Evolutionary conservation across 192 early-diverging fungal species (phyloP).

Genomic region (Coemansia brasiliensis): DNA sequence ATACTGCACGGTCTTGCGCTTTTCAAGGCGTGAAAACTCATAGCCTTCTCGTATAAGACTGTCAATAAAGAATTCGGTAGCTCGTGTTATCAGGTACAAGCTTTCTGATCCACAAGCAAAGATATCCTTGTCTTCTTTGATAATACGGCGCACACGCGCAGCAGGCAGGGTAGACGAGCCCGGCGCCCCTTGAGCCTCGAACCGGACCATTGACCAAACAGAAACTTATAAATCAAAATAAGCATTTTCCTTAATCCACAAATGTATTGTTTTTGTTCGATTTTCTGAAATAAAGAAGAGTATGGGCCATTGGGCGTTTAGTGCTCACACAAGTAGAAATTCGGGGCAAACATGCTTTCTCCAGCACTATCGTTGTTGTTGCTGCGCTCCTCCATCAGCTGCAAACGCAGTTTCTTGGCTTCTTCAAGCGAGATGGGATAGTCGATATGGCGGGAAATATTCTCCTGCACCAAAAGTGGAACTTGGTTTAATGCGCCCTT

Average conservation of each 20-base stretch:
- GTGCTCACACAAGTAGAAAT: slow-evolving; percentile 37
- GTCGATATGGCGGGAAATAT: slow-evolving; percentile 17
- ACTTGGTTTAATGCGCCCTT: slow-evolving; percentile 5
- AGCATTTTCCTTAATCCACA: no score
- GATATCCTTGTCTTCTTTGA: slow-evolving; percentile 77
- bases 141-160: slow-evolving; percentile 69
- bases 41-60: slow-evolving; percentile 64
- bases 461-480: slow-evolving; percentile 21
- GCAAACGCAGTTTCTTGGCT: slow-evolving; percentile 43
- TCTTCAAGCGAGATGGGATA: slow-evolving; percentile 45
- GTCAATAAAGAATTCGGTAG: slow-evolving; percentile 72
- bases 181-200: slow-evolving; percentile 21
- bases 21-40: slow-evolving; percentile 62
- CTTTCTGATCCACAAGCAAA: slow-evolving; percentile 66
- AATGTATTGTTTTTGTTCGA: no score
- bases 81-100: slow-evolving; percentile 63
- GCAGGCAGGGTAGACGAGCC: slow-evolving; percentile 62
- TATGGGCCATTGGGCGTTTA: slow-evolving; percentile 2
- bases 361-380: slow-evolving; percentile 1
- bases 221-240: no score
- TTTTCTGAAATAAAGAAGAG: not conserved
- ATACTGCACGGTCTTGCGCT: slow-evolving; percentile 72
- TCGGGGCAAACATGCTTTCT: slow-evolving; percentile 7
- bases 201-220: slow-evolving; percentile 16
- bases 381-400: slow-evolving; percentile 56